A percentile compares a stretch with the other conserved stretches of the same genome.
phyloP scores from a whole-genome alignment of 2,329 filamentous ascomycete species.

The Pseudogymnoascus sp. region DNA sequence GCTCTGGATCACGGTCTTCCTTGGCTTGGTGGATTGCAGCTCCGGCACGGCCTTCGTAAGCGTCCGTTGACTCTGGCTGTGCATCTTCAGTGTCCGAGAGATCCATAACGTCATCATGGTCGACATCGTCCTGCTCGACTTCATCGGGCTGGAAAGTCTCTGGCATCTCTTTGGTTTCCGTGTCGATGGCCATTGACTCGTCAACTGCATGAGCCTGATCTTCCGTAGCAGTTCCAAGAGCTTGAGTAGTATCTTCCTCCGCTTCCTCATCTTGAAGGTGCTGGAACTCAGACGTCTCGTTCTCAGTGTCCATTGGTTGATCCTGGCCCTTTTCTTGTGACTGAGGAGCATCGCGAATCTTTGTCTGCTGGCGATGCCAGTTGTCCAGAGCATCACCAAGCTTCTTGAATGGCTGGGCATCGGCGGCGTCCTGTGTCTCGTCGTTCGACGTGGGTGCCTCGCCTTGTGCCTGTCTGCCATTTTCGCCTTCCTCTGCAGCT shows the following conservation, averaged over 20 bases:
- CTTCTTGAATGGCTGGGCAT: slow-evolving; percentile 79
- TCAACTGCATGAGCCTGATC: slow-evolving; percentile 83
- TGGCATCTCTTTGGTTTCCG: slow-evolving; percentile 53
- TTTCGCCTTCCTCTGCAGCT: slow-evolving; percentile 56
- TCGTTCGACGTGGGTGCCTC: slow-evolving; percentile 31
- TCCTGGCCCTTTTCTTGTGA: slow-evolving; percentile 35
- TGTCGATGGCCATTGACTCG: slow-evolving; percentile 79
- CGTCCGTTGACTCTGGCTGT: slow-evolving; percentile 37
- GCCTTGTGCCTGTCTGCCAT: slow-evolving; percentile 36
- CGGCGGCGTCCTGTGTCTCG: slow-evolving; percentile 34
- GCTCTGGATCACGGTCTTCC: slow-evolving; percentile 38
- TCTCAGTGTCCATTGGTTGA: slow-evolving; percentile 34
- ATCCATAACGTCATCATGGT: slow-evolving; percentile 37
- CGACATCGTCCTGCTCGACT: slow-evolving; percentile 40
- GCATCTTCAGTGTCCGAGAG: slow-evolving; percentile 33
- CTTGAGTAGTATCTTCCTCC: slow-evolving; percentile 72
- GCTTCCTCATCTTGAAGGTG: slow-evolving; percentile 81
- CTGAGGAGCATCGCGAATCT: slow-evolving; percentile 56
- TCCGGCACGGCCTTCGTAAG: slow-evolving; percentile 51
- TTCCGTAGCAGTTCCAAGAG: slow-evolving; percentile 78
- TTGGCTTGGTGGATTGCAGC: slow-evolving; percentile 46
- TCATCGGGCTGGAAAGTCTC: slow-evolving; percentile 39
- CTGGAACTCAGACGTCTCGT: slow-evolving; percentile 85
- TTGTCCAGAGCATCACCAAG: slow-evolving; percentile 86
- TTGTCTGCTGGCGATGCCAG: slow-evolving; percentile 82